Conservation (phyloP, 148 eudicot genomes). For the Persicaria maculosa region DNA sequence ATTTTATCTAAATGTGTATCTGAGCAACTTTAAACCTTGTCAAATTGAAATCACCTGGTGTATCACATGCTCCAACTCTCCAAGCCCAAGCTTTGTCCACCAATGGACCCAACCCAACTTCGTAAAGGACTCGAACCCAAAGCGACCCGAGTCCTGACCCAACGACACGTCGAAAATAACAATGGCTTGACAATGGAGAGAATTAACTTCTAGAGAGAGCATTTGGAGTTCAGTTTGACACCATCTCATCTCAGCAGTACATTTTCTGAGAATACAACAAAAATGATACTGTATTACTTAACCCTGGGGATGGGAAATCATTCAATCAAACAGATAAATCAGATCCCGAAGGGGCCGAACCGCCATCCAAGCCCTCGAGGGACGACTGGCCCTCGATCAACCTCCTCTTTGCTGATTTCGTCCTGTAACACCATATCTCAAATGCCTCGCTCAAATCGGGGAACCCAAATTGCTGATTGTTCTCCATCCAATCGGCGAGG, state of each 20-base stretch:
- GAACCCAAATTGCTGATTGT: slow-evolving; percentile 38
- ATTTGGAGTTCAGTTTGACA: background rate
- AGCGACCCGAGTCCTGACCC: background rate
- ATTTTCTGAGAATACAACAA: background rate
- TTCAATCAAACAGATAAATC: slow-evolving; percentile 29
- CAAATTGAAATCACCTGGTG: too few species aligned
- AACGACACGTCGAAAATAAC: background rate
- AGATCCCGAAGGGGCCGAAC: slow-evolving; percentile 33
- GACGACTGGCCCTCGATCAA: slow-evolving; percentile 31
- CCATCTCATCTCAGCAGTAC: background rate
- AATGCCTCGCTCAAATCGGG: slow-evolving; percentile 90
- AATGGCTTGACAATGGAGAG: too few species aligned
- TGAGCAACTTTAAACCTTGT: too few species aligned
- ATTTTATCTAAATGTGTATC: background rate
- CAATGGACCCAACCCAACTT: too few species aligned
- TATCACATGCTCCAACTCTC: too few species aligned
- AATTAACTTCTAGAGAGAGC: background rate
- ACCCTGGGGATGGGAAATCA: background rate
- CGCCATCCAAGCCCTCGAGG: slow-evolving; percentile 32
- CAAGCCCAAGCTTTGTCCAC: too few species aligned
- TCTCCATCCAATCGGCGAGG: slow-evolving; percentile 71
- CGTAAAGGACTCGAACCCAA: background rate
- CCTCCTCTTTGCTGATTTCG: slow-evolving; percentile 79
- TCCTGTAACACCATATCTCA: slow-evolving; percentile 82
- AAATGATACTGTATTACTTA: background rate